Evolutionary conservation across 148 eudicot species (phyloP).

Genomic region (Drosera capensis): DNA sequence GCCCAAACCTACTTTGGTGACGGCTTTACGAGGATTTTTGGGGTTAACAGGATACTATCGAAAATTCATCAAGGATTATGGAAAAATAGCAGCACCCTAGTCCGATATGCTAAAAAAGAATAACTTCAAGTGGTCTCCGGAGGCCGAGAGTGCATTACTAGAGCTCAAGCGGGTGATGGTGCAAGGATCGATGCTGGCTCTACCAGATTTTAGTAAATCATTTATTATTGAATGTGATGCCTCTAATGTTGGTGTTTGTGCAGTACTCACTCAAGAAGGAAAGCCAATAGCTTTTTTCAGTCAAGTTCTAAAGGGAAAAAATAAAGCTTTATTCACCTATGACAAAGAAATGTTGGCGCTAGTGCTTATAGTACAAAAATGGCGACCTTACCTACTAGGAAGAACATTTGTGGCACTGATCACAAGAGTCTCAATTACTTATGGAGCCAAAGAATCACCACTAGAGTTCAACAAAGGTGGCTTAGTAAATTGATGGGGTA

Average conservation of each 20-base stretch:
- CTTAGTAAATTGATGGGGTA: no score
- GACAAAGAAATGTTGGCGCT: no score
- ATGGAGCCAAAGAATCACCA: no score
- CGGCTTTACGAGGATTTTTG: neutral
- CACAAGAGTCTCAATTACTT: no score
- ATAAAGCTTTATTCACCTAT: neutral
- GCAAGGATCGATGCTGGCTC: neutral
- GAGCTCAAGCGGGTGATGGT: neutral
- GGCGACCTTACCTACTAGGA: no score
- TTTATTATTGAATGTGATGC: neutral
- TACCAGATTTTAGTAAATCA: neutral
- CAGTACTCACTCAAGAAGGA: neutral
- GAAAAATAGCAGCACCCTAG: neutral
- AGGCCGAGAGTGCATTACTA: neutral
- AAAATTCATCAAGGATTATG: neutral
- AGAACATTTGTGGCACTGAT: no score
- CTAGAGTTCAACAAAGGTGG: no score
- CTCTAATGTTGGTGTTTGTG: neutral
- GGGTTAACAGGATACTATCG: neutral
- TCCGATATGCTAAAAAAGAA: neutral
- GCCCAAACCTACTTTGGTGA: neutral
- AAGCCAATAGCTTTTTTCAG: neutral
- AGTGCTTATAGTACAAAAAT: no score
- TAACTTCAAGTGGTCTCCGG: neutral
- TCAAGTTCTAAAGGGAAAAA: neutral